Base-by-base conservation (phyloP, 2,329 filamentous ascomycete species). In the Exophiala xenobiotica region DNA sequence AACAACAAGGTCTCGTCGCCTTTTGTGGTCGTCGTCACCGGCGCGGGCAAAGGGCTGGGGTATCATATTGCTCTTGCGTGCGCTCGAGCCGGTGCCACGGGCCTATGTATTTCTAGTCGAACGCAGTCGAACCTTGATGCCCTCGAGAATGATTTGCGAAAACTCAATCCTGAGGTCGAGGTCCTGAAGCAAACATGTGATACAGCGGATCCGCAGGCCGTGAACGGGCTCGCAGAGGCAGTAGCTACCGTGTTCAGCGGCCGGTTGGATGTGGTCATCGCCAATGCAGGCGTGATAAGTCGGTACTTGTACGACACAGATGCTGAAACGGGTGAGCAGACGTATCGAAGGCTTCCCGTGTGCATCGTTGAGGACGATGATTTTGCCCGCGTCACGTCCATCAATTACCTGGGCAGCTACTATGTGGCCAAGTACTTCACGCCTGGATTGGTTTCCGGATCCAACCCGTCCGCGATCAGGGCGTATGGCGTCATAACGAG, bases 41-140 rank as follows among this genome's bases (percentile, higher is more conserved):
- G 70, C 5, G 70, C 67, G 1, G 64, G 64, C 3, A 65, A 63
- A 18, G 70, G 70, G 4, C 53, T 70, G 6, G 69, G 70, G 5
- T 61, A 58, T 38, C 62, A 65, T 27, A 70, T 69, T 20, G 66
- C 67, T 4, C 64, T 65, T 23, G 57, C 63, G 5, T 66, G 61
- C 38, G 65, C 63, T 2, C 52, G 52, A 20, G 67, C 70, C 6
- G 70, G 70, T 2, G 66, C 64, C 2, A 69, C 68, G n/a, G 65
- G 61, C 39, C 71, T 72, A 39, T 69, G 66, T 16, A 62, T 68
- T 20, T 65, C 62, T 5, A 65, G 61, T 26, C 61, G 66, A 14
- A 58, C 55, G 6, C 55, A 53, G 43, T 64, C 62, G 6, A 60
- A 61, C 26, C 46, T 58, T 14, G 45, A 49, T 8, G 26, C 45